phyloP scores from a whole-genome alignment of 805 yeast species.

The Candida mattraensis region DNA sequence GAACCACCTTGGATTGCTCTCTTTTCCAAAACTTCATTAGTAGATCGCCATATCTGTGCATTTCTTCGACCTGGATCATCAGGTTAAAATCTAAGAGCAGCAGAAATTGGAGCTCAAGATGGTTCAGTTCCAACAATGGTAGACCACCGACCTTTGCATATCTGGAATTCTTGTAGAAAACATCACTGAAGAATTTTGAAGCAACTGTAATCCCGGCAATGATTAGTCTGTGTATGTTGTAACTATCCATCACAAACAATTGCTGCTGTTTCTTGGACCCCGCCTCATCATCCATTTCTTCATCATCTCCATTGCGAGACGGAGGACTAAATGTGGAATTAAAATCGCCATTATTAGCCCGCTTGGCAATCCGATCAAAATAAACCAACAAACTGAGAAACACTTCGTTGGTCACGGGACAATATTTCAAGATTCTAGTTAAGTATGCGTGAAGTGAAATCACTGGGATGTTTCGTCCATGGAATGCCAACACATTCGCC shows the following conservation, averaged over 20 bases:
- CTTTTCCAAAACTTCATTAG: constrained; percentile 81
- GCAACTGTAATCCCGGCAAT: constrained; percentile 95
- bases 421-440: constrained; percentile 87
- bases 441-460: constrained; percentile 87
- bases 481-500: constrained; percentile 82
- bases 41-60: constrained; percentile 86
- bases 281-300: constrained; percentile 25
- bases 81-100: constrained; percentile 81
- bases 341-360: constrained; percentile 57
- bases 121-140: constrained; percentile 89
- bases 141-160: constrained; percentile 96
- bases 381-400: constrained; percentile 87
- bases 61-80: constrained; percentile 85
- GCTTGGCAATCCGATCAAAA: constrained; percentile 89
- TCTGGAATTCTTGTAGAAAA: constrained; percentile 89
- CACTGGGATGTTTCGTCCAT: constrained; percentile 96
- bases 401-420: constrained; percentile 98
- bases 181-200: constrained; percentile 91
- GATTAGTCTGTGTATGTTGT: constrained; percentile 89
- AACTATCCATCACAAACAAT: constrained; percentile 92
- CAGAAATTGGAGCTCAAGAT: constrained; percentile 86
- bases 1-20: constrained; percentile 47
- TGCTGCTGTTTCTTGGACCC: constrained; percentile 41
- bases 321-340: constrained; percentile 22
- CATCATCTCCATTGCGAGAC: constrained; percentile 14